Evolutionary conservation across 139 green algal species (phyloP), one percentile per base, ranked within the genome.

Genomic region (Edaphochlamys debaryana): DNA sequence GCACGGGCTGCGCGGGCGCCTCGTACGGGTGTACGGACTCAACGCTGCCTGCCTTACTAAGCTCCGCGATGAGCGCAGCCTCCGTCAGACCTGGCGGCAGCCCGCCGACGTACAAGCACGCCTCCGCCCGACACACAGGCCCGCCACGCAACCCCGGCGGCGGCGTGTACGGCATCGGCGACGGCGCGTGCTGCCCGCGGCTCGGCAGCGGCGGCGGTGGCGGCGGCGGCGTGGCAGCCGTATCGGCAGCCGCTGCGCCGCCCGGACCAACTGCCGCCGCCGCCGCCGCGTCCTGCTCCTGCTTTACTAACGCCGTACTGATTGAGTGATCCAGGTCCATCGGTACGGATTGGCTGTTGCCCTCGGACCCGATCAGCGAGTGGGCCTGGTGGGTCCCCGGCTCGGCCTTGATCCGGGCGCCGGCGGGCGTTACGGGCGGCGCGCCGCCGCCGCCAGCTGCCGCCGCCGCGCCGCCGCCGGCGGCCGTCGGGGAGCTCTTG

Each of bases 91-190:
- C 66, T 15, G 38, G 58, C 38, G 84, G 87, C 42, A 91, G 42
- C 45, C 79, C 79, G 34, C 37, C 30, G 27, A 91, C 40, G 50
- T 62, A 91, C n/a, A 91, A 79, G 74, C 84, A 89, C 17, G 67
- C 68, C 30, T 87, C 79, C 4, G 85, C 87, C 34, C 85, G 73
- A 67, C 87, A 91, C 36, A 87, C 50, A 2, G 60, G 41, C 23
- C 62, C 71, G 42, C 71, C 72, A 4, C 83, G 82, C n/a, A 84
- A 6, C 29, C 27, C 77, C 45, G 30, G 69, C 29, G 15, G 48
- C 69, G 20, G 69, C n/a, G 15, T 67, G 60, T 32, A 34, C 71
- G 20, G 71, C 27, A 6, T 30, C 50, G 32, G 11, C 71, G 36
- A n/a, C n/a, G 0, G 48, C 15, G 37, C 30, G 25, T 1, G 6